Evolutionary conservation across 2,329 filamentous ascomycete genomes (phyloP).

Genomic region (Beauveria asiatica): DNA sequence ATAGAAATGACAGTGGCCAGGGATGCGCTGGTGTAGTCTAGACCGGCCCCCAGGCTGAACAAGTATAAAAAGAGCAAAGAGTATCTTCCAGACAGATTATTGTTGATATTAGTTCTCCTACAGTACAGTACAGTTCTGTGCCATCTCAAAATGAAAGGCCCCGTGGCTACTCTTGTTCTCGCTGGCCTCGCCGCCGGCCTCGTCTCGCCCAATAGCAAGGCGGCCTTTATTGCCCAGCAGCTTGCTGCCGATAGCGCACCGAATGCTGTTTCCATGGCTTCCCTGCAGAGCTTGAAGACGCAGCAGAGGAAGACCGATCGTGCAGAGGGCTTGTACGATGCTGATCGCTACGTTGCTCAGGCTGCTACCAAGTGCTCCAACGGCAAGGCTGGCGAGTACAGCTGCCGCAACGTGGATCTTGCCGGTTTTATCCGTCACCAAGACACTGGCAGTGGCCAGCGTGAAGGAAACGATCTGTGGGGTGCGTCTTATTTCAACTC

Average conservation of each 20-base stretch:
- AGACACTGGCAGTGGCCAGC: conserved; percentile 24
- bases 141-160: neutral
- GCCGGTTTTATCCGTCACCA: conserved; percentile 29
- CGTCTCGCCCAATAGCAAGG: neutral
- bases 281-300: neutral
- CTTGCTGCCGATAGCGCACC: conserved; percentile 4
- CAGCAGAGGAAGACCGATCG: neutral
- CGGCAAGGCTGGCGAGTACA: conserved; percentile 25
- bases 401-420: conserved; percentile 28
- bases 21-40: neutral
- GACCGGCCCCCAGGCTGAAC: neutral
- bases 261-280: conserved; percentile 5
- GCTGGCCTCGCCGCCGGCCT: neutral
- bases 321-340: conserved; percentile 8
- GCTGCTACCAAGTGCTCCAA: conserved; percentile 17
- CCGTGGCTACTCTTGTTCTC: neutral
- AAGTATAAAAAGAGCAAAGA: neutral
- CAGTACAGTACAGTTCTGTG: neutral
- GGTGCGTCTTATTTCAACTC: conserved; percentile 12
- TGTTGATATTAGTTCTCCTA: neutral
- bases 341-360: conserved; percentile 12
- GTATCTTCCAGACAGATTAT: no score
- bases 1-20: neutral
- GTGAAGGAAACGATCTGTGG: conserved; percentile 28
- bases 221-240: neutral